Conservation (phyloP, 352 stramenopile species). For the Salisapilia sapeloensis region DNA sequence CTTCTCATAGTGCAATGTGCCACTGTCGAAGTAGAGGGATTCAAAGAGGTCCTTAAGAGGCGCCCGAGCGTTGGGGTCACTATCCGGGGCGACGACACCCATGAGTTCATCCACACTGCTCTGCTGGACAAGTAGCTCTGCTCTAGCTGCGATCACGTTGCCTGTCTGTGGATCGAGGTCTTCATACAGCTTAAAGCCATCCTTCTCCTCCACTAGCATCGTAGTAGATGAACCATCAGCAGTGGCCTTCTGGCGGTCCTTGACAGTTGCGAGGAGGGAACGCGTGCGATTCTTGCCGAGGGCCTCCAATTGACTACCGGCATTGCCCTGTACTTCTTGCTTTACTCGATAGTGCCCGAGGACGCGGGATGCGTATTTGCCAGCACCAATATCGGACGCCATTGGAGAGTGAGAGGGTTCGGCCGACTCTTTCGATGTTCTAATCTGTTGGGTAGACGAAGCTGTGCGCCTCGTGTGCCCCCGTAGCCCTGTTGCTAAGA, state of each 20-base stretch:
- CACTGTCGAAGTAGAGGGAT: constrained; percentile 29
- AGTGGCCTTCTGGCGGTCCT: constrained; percentile 18
- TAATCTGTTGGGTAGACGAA: no score
- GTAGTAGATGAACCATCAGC: constrained; percentile 14
- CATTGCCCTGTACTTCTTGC: constrained; percentile 18
- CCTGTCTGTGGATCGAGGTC: constrained; percentile 20
- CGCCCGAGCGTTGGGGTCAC: constrained; percentile 18
- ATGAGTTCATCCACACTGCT: constrained; percentile 57
- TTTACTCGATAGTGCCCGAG: constrained; percentile 37
- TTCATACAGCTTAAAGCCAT: constrained; percentile 67
- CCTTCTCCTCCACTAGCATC: constrained; percentile 50
- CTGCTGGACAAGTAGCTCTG: constrained; percentile 41
- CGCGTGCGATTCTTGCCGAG: constrained; percentile 31
- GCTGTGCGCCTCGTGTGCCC: no score
- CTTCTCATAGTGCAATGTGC: constrained; percentile 35
- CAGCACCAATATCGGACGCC: no score
- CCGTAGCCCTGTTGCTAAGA: no score
- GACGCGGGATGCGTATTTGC: constrained; percentile 35
- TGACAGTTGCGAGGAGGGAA: constrained; percentile 44
- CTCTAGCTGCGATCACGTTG: constrained; percentile 49
- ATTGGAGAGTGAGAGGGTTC: no score
- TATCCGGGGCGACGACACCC: constrained; percentile 29
- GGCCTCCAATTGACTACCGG: constrained; percentile 17
- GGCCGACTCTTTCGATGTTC: no score
- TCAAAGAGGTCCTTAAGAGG: constrained; percentile 42